Percentiles rank a stretch among this genome's conserved stretches.
These are phyloP conservation scores for Colletotrichum magnum DNA, from an alignment of 2,329 filamentous ascomycete species.

Conservation along the genomic window DNA sequence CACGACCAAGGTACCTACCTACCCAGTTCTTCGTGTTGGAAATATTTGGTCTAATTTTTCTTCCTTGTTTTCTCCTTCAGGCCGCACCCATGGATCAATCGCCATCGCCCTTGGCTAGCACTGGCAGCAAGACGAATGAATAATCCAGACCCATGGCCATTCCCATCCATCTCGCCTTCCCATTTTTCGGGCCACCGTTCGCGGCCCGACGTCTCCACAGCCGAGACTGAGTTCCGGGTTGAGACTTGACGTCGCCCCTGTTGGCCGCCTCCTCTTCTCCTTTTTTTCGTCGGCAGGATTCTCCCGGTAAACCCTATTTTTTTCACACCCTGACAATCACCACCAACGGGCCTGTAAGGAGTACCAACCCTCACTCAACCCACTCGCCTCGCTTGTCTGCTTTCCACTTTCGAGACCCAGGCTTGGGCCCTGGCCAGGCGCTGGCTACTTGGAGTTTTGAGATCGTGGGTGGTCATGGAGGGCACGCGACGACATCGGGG, in stretches of 20 bases:
- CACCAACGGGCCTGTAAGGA: slow-evolving; percentile 5
- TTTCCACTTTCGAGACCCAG: slow-evolving; percentile 6
- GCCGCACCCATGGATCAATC: not conserved
- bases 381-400: slow-evolving; percentile 3
- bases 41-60: not conserved
- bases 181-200: slow-evolving; percentile 17
- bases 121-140: not conserved
- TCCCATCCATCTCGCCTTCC: not conserved
- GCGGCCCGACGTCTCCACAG: slow-evolving; percentile 33
- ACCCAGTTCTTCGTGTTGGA: not conserved
- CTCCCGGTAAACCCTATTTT: slow-evolving; percentile 38
- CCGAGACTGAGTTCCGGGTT: slow-evolving; percentile 20
- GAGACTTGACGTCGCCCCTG: slow-evolving; percentile 16
- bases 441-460: slow-evolving; percentile 18
- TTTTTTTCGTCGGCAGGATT: slow-evolving; percentile 14
- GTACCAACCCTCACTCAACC: slow-evolving; percentile 1
- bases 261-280: slow-evolving; percentile 12
- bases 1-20: not conserved
- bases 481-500: not conserved
- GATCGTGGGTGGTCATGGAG: slow-evolving; percentile 17
- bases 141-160: not conserved
- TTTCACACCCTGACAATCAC: slow-evolving; percentile 18
- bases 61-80: slow-evolving; percentile 20
- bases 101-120: not conserved
- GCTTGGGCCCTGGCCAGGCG: not conserved